These are phyloP conservation scores for Astraeus odoratus DNA, from an alignment of 768 basidiomycete genomes.

Conservation along the genomic window DNA sequence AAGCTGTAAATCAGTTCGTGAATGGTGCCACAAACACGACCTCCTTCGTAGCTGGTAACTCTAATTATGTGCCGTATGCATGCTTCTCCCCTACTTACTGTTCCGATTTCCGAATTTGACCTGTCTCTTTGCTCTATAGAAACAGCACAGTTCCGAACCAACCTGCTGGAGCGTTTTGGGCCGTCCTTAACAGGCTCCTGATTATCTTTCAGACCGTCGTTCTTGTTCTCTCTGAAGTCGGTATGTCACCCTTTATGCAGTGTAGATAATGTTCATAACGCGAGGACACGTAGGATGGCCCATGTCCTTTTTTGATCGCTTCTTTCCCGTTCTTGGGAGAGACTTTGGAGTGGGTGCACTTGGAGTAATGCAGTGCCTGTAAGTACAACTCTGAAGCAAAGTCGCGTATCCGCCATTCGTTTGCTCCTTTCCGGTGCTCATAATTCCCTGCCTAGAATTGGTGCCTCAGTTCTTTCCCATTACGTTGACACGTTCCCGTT, in stretches of 20 bases:
- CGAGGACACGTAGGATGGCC: conserved; percentile 52
- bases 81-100: background rate
- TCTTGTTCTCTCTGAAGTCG: conserved; percentile 42
- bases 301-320: conserved; percentile 70
- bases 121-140: conserved; percentile 21
- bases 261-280: background rate
- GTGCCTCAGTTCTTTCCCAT: conserved; percentile 67
- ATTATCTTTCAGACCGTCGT: conserved; percentile 76
- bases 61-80: conserved; percentile 77
- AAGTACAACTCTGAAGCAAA: conserved; percentile 21
- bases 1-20: conserved; percentile 63
- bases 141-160: conserved; percentile 91
- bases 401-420: background rate
- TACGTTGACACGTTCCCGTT: conserved; percentile 79
- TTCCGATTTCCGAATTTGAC: background rate
- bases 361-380: conserved; percentile 84
- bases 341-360: conserved; percentile 83
- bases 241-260: conserved; percentile 26
- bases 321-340: conserved; percentile 84
- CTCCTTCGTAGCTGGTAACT: conserved; percentile 42
- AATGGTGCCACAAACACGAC: conserved; percentile 30
- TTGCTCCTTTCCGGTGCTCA: background rate
- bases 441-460: conserved; percentile 37
- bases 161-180: conserved; percentile 89
- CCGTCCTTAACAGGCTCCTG: conserved; percentile 77